Conservation (phyloP, 2,329 filamentous ascomycete species). For the Aspergillus cejpii region DNA sequence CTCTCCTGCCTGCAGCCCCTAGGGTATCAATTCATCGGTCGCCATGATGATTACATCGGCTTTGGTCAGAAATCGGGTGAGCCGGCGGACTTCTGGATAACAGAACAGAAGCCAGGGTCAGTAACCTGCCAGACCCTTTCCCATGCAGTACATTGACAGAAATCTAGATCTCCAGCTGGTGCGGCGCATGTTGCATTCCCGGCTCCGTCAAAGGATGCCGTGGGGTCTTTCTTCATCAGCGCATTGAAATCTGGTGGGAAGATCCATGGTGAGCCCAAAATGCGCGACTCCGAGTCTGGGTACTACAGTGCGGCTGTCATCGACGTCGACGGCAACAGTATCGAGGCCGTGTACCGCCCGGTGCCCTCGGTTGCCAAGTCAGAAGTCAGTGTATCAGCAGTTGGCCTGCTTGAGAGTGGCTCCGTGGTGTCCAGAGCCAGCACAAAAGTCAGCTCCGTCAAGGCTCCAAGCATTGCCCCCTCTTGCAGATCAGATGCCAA, state of each 20-base stretch:
- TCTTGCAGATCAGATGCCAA: constrained; percentile 24
- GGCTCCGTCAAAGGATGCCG: constrained; percentile 58
- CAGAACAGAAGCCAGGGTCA: constrained; percentile 55
- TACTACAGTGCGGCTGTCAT: constrained; percentile 59
- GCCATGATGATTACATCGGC: constrained; percentile 55
- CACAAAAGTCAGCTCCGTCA: constrained; percentile 24
- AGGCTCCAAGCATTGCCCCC: constrained; percentile 27
- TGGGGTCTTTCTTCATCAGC: constrained; percentile 64
- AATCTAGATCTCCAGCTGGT: constrained; percentile 43
- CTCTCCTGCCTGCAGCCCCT: constrained; percentile 70
- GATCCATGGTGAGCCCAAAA: constrained; percentile 51
- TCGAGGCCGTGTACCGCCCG: constrained; percentile 64
- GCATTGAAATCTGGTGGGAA: constrained; percentile 60
- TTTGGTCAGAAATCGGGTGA: constrained; percentile 52
- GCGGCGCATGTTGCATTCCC: constrained; percentile 61
- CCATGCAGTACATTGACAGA: constrained; percentile 6
- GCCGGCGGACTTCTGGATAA: constrained; percentile 57
- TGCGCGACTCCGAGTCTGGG: constrained; percentile 48
- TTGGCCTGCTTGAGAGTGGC: constrained; percentile 34
- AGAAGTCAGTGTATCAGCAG: constrained; percentile 26
- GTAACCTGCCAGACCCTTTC: constrained; percentile 11
- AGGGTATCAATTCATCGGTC: constrained; percentile 64
- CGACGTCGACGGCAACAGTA: constrained; percentile 76
- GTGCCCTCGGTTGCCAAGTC: constrained; percentile 22
- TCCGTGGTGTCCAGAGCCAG: constrained; percentile 35